Base-by-base conservation (phyloP, 306 rosid genomes). In the Prosopis cineraria region DNA sequence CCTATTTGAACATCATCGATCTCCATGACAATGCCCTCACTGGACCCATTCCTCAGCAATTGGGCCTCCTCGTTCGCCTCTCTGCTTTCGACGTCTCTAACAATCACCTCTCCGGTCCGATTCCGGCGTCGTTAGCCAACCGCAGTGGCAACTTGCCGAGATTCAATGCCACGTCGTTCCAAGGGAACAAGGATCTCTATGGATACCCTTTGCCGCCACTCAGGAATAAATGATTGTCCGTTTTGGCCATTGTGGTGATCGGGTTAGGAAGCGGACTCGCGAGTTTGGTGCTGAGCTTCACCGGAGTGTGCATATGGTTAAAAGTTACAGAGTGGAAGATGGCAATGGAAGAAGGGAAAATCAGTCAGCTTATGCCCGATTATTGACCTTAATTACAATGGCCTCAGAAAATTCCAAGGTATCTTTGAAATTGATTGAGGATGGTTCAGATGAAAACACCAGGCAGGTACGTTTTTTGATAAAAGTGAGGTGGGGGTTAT, bases 181-280 rank as follows among this genome's bases (percentile, higher is more conserved):
- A 53, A 0, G 97, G 97, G 36, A 95, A 95, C 20, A 91, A 89
- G 87, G 98, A 88, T 80, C 98, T 95, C 17, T 95, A 95, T 65
- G 98, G 98, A 13, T 95, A 88, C 79, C 98, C 98, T 45, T 78
- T 95, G 79, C 89, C 97, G 11, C 91, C 93, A 2, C 4, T 84
- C 8, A 87, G 70, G 80, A 86, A 31, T 63, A 89, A 81, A 40
- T 97, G 98, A 3, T 72, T 95, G 27, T 95, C 98, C 0, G 74
- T 93, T n/a, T 43, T 93, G 76, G 94, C 97, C 77, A 93, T 95
- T 83, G 99, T 93, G 52, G 97, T 96, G 77, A 95, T 95, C 75
- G 99, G 99, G 17, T 79, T 95, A 24, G 99, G 99, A 44, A 95
- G 99, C 81, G 99, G 99, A 2, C 72, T 95, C 0, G 96, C 93